These are phyloP conservation scores for Metarhizium rileyi DNA, from an alignment of 2,329 filamentous ascomycete genomes.

Conservation along the genomic window DNA sequence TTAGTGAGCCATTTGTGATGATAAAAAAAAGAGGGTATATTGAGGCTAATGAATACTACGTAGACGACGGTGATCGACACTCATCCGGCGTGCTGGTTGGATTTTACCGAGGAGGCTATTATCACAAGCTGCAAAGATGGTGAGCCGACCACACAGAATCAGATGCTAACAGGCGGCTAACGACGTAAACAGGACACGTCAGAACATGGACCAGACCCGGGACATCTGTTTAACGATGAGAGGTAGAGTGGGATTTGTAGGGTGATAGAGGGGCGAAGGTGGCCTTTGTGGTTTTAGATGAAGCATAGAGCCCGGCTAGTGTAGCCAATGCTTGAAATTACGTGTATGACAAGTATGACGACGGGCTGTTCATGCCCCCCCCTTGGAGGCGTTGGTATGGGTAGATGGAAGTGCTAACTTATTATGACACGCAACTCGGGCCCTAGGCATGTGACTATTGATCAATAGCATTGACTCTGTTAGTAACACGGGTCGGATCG, in stretches of 20 bases:
- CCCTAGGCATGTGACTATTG: neutral
- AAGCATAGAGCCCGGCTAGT: neutral
- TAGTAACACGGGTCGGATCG: too few species aligned
- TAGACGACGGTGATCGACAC: conserved; percentile 75
- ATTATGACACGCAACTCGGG: too few species aligned
- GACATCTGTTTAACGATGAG: neutral
- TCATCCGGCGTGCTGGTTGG: conserved; percentile 81
- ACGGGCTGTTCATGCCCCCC: neutral
- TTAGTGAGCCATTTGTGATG: conserved; percentile 47
- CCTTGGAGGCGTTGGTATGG: too few species aligned
- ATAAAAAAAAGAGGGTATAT: neutral
- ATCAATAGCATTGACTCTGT: neutral
- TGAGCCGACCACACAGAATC: conserved; percentile 33
- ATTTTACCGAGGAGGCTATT: conserved; percentile 89
- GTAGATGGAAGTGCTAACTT: too few species aligned
- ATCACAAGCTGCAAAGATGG: conserved; percentile 87
- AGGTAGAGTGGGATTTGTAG: neutral
- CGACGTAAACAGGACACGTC: conserved; percentile 51
- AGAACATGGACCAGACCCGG: conserved; percentile 62
- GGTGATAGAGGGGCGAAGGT: neutral
- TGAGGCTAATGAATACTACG: conserved; percentile 4
- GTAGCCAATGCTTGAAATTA: neutral
- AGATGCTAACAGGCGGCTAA: conserved; percentile 9
- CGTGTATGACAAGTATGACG: neutral
- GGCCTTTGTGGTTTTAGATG: neutral